Percentiles rank a stretch among this genome's conserved stretches.
Conservation (phyloP, 352 stramenopile species). For the Phytophthora tentaculata region DNA sequence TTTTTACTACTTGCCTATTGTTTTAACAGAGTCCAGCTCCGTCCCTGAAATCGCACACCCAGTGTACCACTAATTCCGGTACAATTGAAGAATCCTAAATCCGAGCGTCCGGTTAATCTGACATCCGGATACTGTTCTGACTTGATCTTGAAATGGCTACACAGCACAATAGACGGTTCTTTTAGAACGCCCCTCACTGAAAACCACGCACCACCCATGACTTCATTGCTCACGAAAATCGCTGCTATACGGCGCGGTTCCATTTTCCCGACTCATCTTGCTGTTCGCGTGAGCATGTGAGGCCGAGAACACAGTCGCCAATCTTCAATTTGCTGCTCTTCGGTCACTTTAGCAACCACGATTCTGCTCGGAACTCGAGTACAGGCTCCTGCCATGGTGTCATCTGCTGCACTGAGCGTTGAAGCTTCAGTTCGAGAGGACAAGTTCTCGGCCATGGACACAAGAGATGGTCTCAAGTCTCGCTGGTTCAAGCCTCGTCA, state of each 20-base stretch:
- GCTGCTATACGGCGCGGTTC: neutral
- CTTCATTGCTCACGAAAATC: neutral
- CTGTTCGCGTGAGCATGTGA: neutral
- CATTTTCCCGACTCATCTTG: neutral
- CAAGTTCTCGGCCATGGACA: constrained; percentile 19
- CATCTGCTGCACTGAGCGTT: constrained; percentile 22
- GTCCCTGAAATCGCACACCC: no score
- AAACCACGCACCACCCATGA: neutral
- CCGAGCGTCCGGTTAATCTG: neutral
- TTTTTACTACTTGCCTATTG: no score
- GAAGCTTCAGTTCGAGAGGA: constrained; percentile 8
- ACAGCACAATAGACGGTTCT: constrained; percentile 4
- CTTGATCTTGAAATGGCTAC: constrained; percentile 18
- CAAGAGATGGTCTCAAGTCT: constrained; percentile 7
- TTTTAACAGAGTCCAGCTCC: no score
- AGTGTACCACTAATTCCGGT: no score
- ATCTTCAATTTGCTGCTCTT: constrained; percentile 15
- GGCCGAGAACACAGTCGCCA: constrained; percentile 1
- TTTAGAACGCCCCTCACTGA: no score
- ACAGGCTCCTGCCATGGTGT: constrained; percentile 5
- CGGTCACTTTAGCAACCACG: constrained; percentile 4
- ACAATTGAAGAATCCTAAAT: no score
- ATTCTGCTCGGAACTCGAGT: constrained; percentile 18
- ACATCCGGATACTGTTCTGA: constrained; percentile 2
- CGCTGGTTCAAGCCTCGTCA: constrained; percentile 20